Evolutionary conservation across 2,329 filamentous ascomycete species (phyloP), one percentile per base, ranked within the genome.

Genomic region (Didymella arachidicola): DNA sequence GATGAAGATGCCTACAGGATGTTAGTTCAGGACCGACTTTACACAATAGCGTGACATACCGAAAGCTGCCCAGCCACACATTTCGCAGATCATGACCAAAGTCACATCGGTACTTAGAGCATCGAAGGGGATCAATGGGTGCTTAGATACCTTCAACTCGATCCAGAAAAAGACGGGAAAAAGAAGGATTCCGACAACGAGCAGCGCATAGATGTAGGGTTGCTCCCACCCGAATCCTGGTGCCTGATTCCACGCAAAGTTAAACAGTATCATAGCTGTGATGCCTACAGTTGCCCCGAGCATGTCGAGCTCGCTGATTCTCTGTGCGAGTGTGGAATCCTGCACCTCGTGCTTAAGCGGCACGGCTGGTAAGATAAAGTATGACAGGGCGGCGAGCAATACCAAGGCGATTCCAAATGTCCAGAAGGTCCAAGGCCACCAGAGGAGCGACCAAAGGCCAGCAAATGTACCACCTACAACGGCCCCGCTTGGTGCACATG

Each of bases 171-270:
- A 91, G 1, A 80, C 66, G 0, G 72, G 75, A 2, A 87, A 72
- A 2, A 89, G 74, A 0, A 87, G 36, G 2, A 85, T 56, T 0
- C 87, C 87, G 2, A 88, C 59, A 36, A 89, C 82, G 0, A 91
- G 77, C 0, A 84, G 75, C 0, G 83, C 76, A 58, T 84, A 83
- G n/a, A 87, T 79, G 54, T 86, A 86, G 0, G 84, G 78, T 7
- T 79, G 78, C 1, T 75, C 64, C 87, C 87, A 90, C 1, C 86
- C 86, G 1, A 81, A 83, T 0, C 85, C 78, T 0, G 85, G 82
- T 0, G 84, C 87, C 68, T 90, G 86, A 58, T 88, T 89, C 85
- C 86, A 89, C 0, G 87, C 84, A 64, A 90, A 85, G 69, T 89
- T 89, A 74, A 90, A 81, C 18, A 90, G 77, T 7, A 71, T 79